phyloP scores from a whole-genome alignment of 2,329 filamentous ascomycete genomes.

The Venturia nashicola region DNA sequence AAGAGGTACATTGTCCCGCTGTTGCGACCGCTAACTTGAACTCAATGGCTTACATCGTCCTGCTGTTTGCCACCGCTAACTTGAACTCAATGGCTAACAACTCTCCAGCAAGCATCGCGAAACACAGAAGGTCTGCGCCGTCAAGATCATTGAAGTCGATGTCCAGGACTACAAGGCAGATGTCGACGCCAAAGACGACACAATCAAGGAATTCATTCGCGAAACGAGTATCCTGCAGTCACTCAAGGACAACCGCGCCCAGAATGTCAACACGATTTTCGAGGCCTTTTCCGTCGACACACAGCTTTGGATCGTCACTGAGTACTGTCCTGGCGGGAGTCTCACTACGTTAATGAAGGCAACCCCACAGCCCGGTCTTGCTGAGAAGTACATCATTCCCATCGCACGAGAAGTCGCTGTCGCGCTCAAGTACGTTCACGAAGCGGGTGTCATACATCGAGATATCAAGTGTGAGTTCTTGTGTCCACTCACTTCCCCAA shows the following conservation, averaged over 20 bases:
- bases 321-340: constrained; percentile 76
- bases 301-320: constrained; percentile 78
- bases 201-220: constrained; percentile 41
- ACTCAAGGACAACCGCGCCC: constrained; percentile 60
- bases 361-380: constrained; percentile 26
- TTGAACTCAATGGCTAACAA: constrained; percentile 13
- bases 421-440: constrained; percentile 48
- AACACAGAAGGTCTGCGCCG: constrained; percentile 47
- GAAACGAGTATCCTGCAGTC: constrained; percentile 57
- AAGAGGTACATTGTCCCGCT: constrained; percentile 38
- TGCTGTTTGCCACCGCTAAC: neutral
- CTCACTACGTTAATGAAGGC: constrained; percentile 53
- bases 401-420: constrained; percentile 52
- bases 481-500: neutral
- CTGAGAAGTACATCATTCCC: constrained; percentile 50
- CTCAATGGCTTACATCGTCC: constrained; percentile 14
- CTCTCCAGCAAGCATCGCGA: constrained; percentile 23
- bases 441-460: constrained; percentile 54
- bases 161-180: constrained; percentile 47
- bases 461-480: constrained; percentile 45
- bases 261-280: constrained; percentile 71
- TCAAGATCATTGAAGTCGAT: constrained; percentile 79
- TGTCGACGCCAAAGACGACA: constrained; percentile 22
- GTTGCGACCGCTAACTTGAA: neutral
- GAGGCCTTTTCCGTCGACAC: constrained; percentile 67